phyloP scores from a whole-genome alignment of 495 filamentous ascomycete species.

The Bacidia gigantensis region DNA sequence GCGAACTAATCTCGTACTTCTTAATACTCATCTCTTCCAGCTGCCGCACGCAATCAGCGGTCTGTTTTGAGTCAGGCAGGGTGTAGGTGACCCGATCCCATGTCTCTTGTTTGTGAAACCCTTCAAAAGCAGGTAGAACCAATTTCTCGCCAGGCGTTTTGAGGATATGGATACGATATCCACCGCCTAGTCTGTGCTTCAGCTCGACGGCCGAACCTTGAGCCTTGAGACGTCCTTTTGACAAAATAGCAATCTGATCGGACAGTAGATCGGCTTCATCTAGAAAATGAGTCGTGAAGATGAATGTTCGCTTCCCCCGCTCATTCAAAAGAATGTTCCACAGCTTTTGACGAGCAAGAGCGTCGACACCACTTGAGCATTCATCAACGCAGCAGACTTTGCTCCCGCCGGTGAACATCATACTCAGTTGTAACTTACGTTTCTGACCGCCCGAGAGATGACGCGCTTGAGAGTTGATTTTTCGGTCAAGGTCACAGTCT shows the following conservation, averaged over 20 bases:
- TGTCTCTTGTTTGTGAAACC: slow-evolving; percentile 40
- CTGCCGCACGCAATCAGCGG: slow-evolving; percentile 48
- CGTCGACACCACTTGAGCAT: slow-evolving; percentile 70
- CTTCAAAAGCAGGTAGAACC: slow-evolving; percentile 38
- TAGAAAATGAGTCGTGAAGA: slow-evolving; percentile 75
- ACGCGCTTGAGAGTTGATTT: slow-evolving; percentile 47
- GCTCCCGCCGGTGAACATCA: slow-evolving; percentile 82
- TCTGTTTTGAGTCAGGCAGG: slow-evolving; percentile 45
- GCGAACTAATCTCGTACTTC: slow-evolving; percentile 67
- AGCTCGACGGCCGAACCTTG: slow-evolving; percentile 66
- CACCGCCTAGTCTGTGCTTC: slow-evolving; percentile 54
- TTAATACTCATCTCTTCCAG: slow-evolving; percentile 48
- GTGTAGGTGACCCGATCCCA: slow-evolving; percentile 60
- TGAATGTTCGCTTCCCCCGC: slow-evolving; percentile 60
- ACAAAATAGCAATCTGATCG: slow-evolving; percentile 65
- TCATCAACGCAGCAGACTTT: slow-evolving; percentile 81
- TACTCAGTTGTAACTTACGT: slow-evolving; percentile 78
- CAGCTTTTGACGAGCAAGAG: slow-evolving; percentile 65
- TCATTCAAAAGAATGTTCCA: slow-evolving; percentile 82
- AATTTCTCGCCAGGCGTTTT: slow-evolving; percentile 30
- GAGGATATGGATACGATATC: slow-evolving; percentile 62
- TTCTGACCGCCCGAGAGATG: slow-evolving; percentile 81
- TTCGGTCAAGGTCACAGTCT: slow-evolving; percentile 55
- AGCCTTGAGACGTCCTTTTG: slow-evolving; percentile 55
- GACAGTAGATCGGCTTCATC: slow-evolving; percentile 67